Conservation (phyloP, 2,329 filamentous ascomycete species). For the Thelonectria discophora region DNA sequence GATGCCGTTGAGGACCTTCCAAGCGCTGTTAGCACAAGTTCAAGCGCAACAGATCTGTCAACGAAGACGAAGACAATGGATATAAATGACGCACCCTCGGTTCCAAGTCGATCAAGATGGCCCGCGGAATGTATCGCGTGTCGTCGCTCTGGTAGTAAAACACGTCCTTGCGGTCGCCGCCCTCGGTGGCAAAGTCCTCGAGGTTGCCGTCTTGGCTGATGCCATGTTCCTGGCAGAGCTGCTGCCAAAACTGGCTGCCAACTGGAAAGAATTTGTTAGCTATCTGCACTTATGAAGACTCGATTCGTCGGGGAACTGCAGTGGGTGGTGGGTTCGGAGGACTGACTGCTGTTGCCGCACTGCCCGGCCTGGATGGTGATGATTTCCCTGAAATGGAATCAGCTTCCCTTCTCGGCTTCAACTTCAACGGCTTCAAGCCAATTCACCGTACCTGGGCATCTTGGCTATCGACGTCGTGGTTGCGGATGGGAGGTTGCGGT, state of each 20-base stretch:
- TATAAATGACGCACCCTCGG: conserved; percentile 76
- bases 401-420: neutral
- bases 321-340: conserved; percentile 17
- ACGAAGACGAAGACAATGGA: neutral
- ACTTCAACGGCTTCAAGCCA: neutral
- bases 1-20: conserved; percentile 84
- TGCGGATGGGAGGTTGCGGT: conserved; percentile 14
- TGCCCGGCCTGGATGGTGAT: conserved; percentile 99
- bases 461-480: conserved; percentile 28
- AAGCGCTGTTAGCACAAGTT: conserved; percentile 23
- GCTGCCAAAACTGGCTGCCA: conserved; percentile 98
- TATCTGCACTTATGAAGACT: neutral
- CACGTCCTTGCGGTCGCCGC: conserved; percentile 97
- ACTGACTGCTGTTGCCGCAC: conserved; percentile 98
- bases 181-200: conserved; percentile 96
- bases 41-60: neutral
- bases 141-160: conserved; percentile 99
- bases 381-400: conserved; percentile 76
- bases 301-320: conserved; percentile 11
- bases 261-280: conserved; percentile 62
- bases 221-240: conserved; percentile 96
- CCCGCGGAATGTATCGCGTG: conserved; percentile 95
- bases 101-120: conserved; percentile 94
- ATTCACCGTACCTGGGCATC: conserved; percentile 36
- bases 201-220: conserved; percentile 98